These are phyloP conservation scores for Forsythia viridissima DNA, from an alignment of 257 asterid genomes.

Conservation along the genomic window DNA sequence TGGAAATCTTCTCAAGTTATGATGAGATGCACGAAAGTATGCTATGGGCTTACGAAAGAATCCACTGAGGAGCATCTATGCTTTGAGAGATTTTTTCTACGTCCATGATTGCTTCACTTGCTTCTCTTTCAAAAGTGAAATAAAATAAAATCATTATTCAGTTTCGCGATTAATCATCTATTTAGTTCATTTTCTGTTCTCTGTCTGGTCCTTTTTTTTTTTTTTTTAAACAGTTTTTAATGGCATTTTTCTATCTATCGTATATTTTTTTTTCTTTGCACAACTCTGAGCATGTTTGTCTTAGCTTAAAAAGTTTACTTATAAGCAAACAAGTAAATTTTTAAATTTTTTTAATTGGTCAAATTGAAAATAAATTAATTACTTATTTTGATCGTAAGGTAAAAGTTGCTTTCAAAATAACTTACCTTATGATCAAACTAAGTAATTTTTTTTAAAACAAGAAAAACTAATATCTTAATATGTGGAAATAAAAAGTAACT, in stretches of 20 bases:
- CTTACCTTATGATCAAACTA: neutral
- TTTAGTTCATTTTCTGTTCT: neutral
- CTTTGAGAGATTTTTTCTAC: neutral
- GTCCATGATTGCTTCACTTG: neutral
- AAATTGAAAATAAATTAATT: neutral
- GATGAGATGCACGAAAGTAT: slow-evolving; percentile 60
- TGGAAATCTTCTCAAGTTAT: slow-evolving; percentile 52
- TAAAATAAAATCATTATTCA: no score
- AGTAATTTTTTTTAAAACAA: neutral
- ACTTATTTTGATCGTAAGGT: neutral
- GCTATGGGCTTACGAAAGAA: slow-evolving; percentile 62
- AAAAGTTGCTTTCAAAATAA: neutral
- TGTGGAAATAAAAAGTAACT: neutral
- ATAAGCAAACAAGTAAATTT: neutral
- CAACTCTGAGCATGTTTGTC: neutral
- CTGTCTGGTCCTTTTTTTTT: neutral
- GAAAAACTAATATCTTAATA: neutral
- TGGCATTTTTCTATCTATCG: neutral
- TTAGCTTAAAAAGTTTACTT: neutral
- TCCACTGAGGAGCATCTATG: slow-evolving; percentile 61
- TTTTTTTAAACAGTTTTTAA: neutral
- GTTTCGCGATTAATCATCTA: no score
- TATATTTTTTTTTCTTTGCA: neutral
- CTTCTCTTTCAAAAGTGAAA: no score
- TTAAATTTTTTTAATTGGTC: neutral